Evolutionary conservation across 805 yeast species (phyloP), one percentile per base, ranked within the genome.

Genomic region (Suhomyces pyralidae): DNA sequence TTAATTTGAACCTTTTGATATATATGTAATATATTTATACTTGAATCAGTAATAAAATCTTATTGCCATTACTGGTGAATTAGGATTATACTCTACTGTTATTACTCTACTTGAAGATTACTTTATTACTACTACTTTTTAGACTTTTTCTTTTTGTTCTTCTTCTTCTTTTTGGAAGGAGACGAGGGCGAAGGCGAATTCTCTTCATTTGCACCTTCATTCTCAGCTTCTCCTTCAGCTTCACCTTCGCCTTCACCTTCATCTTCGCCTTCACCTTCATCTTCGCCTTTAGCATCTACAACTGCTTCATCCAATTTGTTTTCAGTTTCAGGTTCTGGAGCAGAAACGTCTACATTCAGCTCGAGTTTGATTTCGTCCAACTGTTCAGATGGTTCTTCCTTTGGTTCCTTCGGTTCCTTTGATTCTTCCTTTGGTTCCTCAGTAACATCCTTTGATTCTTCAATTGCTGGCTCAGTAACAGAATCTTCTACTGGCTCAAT

Each of bases 131-230:
- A 25, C 26, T 26, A 28, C 32, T 30, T 52, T 50, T 22, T 47
- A 26, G 19, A 19, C 49, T 48, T 51, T 32, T 51, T 51, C 32
- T 48, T 48, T 28, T 51, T 51, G 45, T 51, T 48, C 28, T 48
- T 51, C 12, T 43, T 48, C 49, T 32, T 47, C 36, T 25, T 44
- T 45, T 51, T 26, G 5, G 36, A 26, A 9, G 42, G 7, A 32
- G 42, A 10, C 5, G 40, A 36, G 14, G 42, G 42, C 3, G 42
- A 15, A 9, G 42, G 42, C 20, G 51, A 22, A 2, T 28, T 24
- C 9, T 24, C 46, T 30, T 32, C 26, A 7, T 24, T 36, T 26
- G 19, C 25, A 22, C 25, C 26, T 26, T 40, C 38, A 38, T 17
- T 40, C 2, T 32, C 26, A 4, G 4, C 25, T 22, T 22, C 25